Base-by-base conservation (phyloP, 108 stramenopile species). In the Fragilariopsis cylindrus region DNA sequence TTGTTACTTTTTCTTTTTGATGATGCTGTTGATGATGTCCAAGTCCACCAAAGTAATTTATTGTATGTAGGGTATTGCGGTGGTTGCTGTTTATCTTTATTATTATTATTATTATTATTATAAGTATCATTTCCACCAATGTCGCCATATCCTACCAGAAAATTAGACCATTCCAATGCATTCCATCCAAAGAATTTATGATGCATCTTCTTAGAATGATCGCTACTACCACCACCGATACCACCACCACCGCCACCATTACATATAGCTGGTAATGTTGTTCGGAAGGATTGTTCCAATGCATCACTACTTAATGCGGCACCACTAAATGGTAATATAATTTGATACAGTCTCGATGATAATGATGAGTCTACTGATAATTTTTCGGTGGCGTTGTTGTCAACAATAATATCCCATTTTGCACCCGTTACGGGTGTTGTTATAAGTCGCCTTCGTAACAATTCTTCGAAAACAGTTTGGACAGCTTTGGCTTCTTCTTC, bases 221-320 rank as follows among this genome's bases (percentile, higher is more conserved):
- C 30, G 30, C 30, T 30, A 30, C 30, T 30, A 8, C 7, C 62
- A 12, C n/a, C 30, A 8, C 43, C 30, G 18, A 9, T 42, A 13
- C 8, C 48, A 19, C 16, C 65, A n/a, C 30, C 30, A 8, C 9
- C 13, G 30, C 13, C 11, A 7, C 45, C 8, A 9, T 46, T 3
- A 16, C 67, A 68, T 5, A 68, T 19, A 13, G n/a, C 45, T 4
- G 76, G 76, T 5, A 79, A 40, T 21, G 54, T 50, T 45, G 64
- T 52, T 16, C 50, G 66, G 39, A 79, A 72, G 48, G 70, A 67
- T 45, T 79, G 78, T 18, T 60, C 64, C 67, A 72, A 63, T 15
- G 72, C 78, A 72, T 79, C 78, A 6, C 65, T 71, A 72, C 78
- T 79, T 72, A 72, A 79, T 4, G 78, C 72, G 4, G 72, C 78